A percentile compares a stretch with the other conserved stretches of the same genome.
phyloP scores from a whole-genome alignment of 129 eudicot genomes.

The Artemisia tridentata region DNA sequence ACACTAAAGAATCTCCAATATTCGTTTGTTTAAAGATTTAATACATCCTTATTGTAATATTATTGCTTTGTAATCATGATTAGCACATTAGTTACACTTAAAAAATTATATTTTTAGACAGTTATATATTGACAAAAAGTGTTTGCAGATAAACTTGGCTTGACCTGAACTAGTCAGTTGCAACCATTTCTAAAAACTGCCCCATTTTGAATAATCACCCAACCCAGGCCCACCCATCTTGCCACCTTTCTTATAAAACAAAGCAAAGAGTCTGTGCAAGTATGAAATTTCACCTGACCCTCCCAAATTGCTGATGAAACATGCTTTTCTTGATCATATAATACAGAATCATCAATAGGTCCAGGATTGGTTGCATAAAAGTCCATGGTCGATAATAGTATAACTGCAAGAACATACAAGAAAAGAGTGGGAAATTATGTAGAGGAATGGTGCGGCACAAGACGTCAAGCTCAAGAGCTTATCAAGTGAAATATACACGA shows the following conservation, averaged over 20 bases:
- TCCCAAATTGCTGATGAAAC: conserved; percentile 98
- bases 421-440: conserved; percentile 15
- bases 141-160: conserved; percentile 2
- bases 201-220: background rate
- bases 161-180: background rate
- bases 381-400: conserved; percentile 50
- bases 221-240: background rate
- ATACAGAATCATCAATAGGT: conserved; percentile 77
- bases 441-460: conserved; percentile 11
- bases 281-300: conserved; percentile 67
- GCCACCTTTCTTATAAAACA: conserved; percentile 9
- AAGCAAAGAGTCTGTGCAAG: conserved; percentile 9
- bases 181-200: background rate
- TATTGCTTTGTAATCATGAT: background rate
- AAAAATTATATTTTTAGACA: background rate
- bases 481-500: conserved; percentile 1
- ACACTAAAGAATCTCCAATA: background rate
- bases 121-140: background rate
- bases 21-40: background rate
- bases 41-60: background rate
- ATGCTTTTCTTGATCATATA: conserved; percentile 97
- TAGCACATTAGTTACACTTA: background rate
- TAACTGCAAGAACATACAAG: conserved; percentile 24
- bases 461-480: background rate
- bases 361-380: conserved; percentile 82